Base-by-base conservation (phyloP, 805 yeast genomes). In the Novakomyces olei region DNA sequence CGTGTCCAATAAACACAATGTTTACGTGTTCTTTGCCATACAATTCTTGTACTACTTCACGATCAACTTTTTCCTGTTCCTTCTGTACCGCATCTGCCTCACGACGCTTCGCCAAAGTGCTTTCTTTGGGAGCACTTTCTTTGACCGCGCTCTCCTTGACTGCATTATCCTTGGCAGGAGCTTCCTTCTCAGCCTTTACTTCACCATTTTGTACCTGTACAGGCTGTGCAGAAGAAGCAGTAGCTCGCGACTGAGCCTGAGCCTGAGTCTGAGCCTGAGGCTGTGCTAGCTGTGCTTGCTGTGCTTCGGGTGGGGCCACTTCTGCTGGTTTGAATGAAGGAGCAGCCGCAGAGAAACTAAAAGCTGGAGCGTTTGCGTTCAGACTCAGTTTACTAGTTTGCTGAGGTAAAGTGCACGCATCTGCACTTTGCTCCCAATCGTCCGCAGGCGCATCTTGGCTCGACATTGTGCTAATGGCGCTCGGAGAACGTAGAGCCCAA, bases 1-100 rank as follows among this genome's bases (percentile, higher is more conserved):
- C 99, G 52, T 88, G 99, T 46, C 99, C 99, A 96, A 88, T 88
- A 59, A 88, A 88, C 44, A 88, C 80, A 45, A 88, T 75, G 14
- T 95, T 83, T 52, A 88, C 68, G 59, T 88, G 98, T 53, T 85
- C 98, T 56, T 88, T 88, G 41, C 94, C 95, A 49, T 79, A 88
- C 77, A 88, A 58, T 47, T 91, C 98, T 37, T 68, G 72, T 41
- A 88, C 80, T 41, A 83, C 68, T 44, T 74, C 88, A 48, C 77
- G 77, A 51, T 85, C 94, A 36, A 83, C 63, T 25, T 76, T 85
- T 49, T 76, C 92, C 53, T 71, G 80, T 47, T 72, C 79, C 42
- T 65, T 69, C 42, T 56, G 57, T 22, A 71, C 43, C 5, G 66
- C 60, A 37, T 68, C 79, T n/a, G 67, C 60, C 29, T 53, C 40